Percentiles rank a stretch among this genome's conserved stretches.
Conservation (phyloP, 306 rosid genomes). For the Benincasa hispida region DNA sequence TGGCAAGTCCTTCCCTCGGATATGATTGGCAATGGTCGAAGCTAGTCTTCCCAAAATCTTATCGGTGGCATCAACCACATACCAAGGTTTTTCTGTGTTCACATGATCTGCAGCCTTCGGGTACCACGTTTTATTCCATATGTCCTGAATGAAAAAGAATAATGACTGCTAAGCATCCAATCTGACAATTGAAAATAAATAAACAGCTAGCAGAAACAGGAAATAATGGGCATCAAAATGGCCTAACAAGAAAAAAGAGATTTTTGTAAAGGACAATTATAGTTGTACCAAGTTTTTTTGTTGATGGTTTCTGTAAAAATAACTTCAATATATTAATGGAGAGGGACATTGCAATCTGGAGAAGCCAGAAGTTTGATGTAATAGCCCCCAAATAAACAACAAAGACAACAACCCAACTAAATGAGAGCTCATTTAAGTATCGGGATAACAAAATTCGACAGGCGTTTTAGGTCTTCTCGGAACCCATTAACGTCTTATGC, state of each 20-base stretch:
- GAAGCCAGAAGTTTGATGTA: background rate
- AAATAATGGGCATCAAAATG: background rate
- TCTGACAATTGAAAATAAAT: background rate
- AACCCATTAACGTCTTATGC: background rate
- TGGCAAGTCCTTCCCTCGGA: constrained; percentile 67
- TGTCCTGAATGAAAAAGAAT: constrained; percentile 38
- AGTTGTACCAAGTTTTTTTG: background rate
- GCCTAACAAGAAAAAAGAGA: background rate
- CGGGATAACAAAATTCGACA: background rate
- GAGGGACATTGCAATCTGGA: background rate
- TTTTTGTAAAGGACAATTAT: background rate
- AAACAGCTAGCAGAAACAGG: background rate
- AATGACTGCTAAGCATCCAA: background rate
- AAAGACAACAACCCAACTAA: background rate
- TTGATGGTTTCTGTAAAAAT: background rate
- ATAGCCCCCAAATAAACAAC: background rate
- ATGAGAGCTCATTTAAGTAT: background rate
- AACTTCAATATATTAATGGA: background rate
- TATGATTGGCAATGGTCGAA: constrained; percentile 72
- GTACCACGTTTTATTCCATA: constrained; percentile 90
- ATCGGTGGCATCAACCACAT: constrained; percentile 82
- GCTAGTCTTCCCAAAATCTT: constrained; percentile 87
- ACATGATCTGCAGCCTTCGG: constrained; percentile 95
- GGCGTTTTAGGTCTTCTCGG: background rate
- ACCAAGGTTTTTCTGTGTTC: constrained; percentile 81